These are phyloP conservation scores for Botrytis tulipae DNA, from an alignment of 2,329 filamentous ascomycete genomes.

Conservation along the genomic window DNA sequence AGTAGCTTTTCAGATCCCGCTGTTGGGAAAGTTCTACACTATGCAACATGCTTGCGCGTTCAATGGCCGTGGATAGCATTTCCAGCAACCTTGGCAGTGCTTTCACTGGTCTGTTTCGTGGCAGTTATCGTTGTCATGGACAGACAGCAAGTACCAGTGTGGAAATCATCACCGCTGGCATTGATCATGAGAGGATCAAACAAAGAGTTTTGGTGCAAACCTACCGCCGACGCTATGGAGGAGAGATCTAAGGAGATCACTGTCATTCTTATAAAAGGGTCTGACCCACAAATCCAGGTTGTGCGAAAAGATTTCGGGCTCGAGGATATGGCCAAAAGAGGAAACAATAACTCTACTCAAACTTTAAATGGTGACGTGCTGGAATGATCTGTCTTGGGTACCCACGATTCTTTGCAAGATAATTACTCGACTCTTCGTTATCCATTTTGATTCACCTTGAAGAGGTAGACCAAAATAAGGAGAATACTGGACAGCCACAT, in stretches of 20 bases:
- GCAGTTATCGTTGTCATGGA: neutral
- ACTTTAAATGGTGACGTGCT: neutral
- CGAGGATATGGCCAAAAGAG: neutral
- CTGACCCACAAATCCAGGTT: neutral
- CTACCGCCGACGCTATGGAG: neutral
- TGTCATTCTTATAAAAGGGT: neutral
- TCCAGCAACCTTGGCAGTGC: neutral
- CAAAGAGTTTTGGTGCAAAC: neutral
- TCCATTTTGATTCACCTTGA: neutral
- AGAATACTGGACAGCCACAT: neutral
- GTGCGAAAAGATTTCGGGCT: neutral
- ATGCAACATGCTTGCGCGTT: neutral
- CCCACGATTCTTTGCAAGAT: neutral
- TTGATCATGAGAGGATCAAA: neutral
- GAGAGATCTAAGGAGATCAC: neutral
- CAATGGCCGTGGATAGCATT: neutral
- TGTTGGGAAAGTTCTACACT: neutral
- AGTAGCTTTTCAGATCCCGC: neutral
- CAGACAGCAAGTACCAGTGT: neutral
- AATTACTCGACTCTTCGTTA: accelerated
- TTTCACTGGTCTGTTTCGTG: neutral
- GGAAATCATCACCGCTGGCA: neutral
- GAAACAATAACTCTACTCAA: neutral
- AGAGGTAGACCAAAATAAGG: neutral
- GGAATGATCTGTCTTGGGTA: neutral